Evolutionary conservation across 345 rosid genomes (phyloP).

Genomic region (Acer saccharum): DNA sequence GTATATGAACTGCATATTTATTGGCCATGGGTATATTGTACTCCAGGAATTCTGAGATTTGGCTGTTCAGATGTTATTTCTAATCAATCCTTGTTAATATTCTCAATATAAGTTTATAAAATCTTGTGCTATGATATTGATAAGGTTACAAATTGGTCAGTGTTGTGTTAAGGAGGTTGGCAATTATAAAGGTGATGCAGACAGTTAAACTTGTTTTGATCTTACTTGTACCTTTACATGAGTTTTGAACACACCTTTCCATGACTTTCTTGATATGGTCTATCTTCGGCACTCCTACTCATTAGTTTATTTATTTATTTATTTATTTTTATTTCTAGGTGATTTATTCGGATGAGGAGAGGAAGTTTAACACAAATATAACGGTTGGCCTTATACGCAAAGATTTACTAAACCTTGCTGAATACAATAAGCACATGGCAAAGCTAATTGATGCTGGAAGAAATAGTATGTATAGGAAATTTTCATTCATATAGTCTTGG

Average conservation of each 20-base stretch:
- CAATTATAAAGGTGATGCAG: not conserved
- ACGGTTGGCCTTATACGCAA: constrained; percentile 37
- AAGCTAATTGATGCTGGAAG: constrained; percentile 44
- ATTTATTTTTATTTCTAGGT: constrained; percentile 20
- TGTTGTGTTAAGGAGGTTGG: not conserved
- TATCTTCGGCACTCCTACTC: not conserved
- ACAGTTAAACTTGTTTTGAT: not conserved
- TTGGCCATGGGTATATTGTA: too few species aligned
- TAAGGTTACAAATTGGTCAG: not conserved
- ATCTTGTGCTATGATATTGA: not conserved
- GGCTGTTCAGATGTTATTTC: not conserved
- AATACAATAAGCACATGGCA: constrained; percentile 40
- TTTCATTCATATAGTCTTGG: not conserved
- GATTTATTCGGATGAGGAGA: constrained; percentile 41
- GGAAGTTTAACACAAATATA: constrained; percentile 41
- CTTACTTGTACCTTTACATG: not conserved
- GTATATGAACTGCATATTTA: not conserved
- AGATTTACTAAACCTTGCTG: constrained; percentile 42
- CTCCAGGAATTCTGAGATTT: not conserved
- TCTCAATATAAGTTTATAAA: not conserved
- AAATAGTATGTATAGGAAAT: constrained; percentile 32
- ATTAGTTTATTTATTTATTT: not conserved
- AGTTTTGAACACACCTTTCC: not conserved
- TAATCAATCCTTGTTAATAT: not conserved
- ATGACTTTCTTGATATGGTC: not conserved